Conservation (phyloP, 75 land plant genomes). For the Ceratopteris richardii region DNA sequence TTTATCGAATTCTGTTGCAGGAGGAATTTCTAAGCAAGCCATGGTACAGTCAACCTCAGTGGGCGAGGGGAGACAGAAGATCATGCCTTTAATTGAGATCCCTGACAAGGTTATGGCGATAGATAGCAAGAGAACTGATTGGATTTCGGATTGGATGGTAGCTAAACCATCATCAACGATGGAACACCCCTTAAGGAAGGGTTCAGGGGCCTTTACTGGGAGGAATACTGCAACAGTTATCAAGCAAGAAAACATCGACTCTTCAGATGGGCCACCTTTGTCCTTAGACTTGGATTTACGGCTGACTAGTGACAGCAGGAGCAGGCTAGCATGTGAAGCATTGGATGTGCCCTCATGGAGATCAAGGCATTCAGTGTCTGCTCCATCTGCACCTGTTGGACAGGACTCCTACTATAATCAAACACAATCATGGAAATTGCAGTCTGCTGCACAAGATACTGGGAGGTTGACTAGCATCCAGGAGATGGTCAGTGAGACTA, state of each 20-base stretch:
- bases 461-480: neutral
- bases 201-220: neutral
- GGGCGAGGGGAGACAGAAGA: neutral
- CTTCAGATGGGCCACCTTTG: neutral
- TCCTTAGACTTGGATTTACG: neutral
- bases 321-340: neutral
- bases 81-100: neutral
- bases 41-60: neutral
- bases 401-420: neutral
- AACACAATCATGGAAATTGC: neutral
- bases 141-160: neutral
- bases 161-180: neutral
- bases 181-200: neutral
- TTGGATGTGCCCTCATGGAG: neutral
- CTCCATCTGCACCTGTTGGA: neutral
- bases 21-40: too few species aligned
- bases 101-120: neutral
- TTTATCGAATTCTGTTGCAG: too few species aligned
- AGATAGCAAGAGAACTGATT: neutral
- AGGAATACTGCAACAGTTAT: neutral
- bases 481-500: conserved; percentile 2
- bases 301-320: neutral
- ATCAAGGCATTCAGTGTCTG: neutral
- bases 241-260: neutral
- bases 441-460: neutral